Base-by-base conservation (phyloP, 169 alveolate genomes). In the Eimeria necatrix region DNA sequence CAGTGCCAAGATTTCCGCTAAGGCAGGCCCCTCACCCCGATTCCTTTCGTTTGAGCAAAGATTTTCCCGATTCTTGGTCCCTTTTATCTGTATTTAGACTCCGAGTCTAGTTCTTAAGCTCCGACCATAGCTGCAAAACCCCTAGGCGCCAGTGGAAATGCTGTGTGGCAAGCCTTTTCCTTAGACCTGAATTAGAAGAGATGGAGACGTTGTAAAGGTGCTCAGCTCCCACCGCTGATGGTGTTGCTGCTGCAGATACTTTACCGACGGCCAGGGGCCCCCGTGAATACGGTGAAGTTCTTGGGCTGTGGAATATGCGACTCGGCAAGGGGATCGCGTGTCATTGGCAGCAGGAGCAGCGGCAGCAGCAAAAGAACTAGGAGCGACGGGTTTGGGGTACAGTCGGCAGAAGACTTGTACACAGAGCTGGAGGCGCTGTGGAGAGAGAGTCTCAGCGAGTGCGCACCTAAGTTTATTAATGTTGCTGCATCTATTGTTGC, bases 261-360 rank as follows among this genome's bases (percentile, higher is more conserved):
- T n/a, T 80, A 53, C 80, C n/a, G 94, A 0, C 94, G 60, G 16
- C 81, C 61, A 49, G 94, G 89, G 53, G 89, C 84, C 18, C 89
- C 94, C 78, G 52, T 73, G 14, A 18, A 90, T 10, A 90, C 94
- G 32, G 60, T 46, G 41, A 90, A 90, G 18, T 90, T 90, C 56
- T 70, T 90, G 16, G 94, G 94, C 16, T 56, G 80, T n/a, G 94
- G 94, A 3, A 61, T 74, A 24, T 90, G 94, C 74, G 94, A 90
- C 52, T 51, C 70, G 52, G 90, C 73, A 9, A 51, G 90, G 49
- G 90, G 56, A n/a, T 81, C 90, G 51, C 90, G 90, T 22, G 90
- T 81, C 59, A 52, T 81, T 53, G 90, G 90, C 10, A 26, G 90
- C 70, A n/a, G 51, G 73, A 81, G 53, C 52, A 53, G 70, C 88